phyloP scores from a whole-genome alignment of 352 stramenopile genomes.

The Pythium chondricola region DNA sequence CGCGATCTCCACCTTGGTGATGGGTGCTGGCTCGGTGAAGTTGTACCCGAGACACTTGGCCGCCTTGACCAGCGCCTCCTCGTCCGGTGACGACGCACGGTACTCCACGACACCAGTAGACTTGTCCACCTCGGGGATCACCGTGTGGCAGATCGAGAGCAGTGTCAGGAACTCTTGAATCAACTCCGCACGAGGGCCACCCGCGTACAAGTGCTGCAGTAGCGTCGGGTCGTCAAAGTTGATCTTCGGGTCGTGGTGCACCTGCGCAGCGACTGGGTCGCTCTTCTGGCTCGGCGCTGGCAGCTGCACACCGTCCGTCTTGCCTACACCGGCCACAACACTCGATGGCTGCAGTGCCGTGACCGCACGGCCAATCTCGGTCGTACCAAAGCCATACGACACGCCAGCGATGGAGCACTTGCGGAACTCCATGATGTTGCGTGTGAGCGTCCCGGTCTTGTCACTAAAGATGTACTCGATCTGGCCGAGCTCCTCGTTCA shows the following conservation, averaged over 20 bases:
- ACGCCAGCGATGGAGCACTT: slow-evolving; percentile 85
- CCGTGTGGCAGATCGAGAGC: slow-evolving; percentile 58
- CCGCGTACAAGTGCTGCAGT: slow-evolving; percentile 27
- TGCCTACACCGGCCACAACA: slow-evolving; percentile 2
- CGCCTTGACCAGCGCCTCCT: slow-evolving; percentile 59
- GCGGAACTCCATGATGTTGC: slow-evolving; percentile 97
- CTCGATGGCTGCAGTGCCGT: slow-evolving; percentile 20
- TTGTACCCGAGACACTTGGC: slow-evolving; percentile 59
- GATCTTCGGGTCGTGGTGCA: slow-evolving; percentile 44
- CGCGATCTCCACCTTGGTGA: slow-evolving; percentile 48
- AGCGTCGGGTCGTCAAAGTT: slow-evolving; percentile 50
- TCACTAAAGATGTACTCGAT: slow-evolving; percentile 99
- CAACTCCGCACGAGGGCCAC: slow-evolving; percentile 26
- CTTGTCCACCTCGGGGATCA: slow-evolving; percentile 60
- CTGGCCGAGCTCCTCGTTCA: slow-evolving; percentile 93
- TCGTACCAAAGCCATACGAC: slow-evolving; percentile 78
- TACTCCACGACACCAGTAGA: slow-evolving; percentile 40
- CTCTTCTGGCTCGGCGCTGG: too few species aligned
- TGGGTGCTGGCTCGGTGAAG: slow-evolving; percentile 39
- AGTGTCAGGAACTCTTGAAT: slow-evolving; percentile 56
- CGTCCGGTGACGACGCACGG: slow-evolving; percentile 53
- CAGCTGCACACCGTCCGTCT: slow-evolving; percentile 5
- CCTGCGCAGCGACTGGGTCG: slow-evolving; percentile 29
- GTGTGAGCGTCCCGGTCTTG: slow-evolving; percentile 98
- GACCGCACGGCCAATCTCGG: slow-evolving; percentile 94